These are phyloP conservation scores for Syzygium jambos DNA, from an alignment of 345 rosid genomes.

Conservation along the genomic window DNA sequence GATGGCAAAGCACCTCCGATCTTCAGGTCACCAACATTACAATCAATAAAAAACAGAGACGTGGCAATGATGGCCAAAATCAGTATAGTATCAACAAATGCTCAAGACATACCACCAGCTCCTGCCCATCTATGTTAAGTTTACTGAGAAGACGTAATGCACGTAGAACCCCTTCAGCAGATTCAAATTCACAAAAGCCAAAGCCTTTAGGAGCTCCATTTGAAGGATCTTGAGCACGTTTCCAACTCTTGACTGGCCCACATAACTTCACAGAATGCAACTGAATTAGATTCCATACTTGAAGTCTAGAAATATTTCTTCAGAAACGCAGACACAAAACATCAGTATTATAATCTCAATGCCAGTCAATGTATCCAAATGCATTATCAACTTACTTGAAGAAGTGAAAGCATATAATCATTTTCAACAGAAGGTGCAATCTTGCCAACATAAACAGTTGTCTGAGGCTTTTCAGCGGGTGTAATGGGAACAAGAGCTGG, in stretches of 20 bases:
- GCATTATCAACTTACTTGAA: constrained; percentile 37
- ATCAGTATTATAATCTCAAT: not conserved
- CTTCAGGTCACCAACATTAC: not conserved
- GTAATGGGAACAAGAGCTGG: constrained; percentile 60
- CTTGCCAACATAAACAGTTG: constrained; percentile 95
- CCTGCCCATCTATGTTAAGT: constrained; percentile 90
- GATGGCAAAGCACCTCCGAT: not conserved
- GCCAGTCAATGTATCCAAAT: not conserved
- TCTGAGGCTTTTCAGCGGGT: constrained; percentile 85
- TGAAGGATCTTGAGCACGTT: constrained; percentile 75
- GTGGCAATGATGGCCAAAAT: not conserved
- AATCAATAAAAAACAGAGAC: not conserved
- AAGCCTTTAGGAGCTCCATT: constrained; percentile 80
- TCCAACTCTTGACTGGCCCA: constrained; percentile 91
- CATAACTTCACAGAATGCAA: constrained; percentile 48
- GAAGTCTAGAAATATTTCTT: not conserved
- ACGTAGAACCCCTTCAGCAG: constrained; percentile 95
- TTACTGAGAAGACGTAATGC: constrained; percentile 84
- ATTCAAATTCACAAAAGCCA: constrained; percentile 94
- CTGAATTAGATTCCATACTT: not conserved
- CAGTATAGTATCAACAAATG: not conserved
- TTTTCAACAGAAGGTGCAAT: constrained; percentile 80
- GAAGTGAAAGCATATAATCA: constrained; percentile 79
- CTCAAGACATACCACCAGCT: constrained; percentile 59
- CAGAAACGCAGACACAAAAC: not conserved